Evolutionary conservation across 345 rosid species (phyloP).

Genomic region (Hibiscus syriacus): DNA sequence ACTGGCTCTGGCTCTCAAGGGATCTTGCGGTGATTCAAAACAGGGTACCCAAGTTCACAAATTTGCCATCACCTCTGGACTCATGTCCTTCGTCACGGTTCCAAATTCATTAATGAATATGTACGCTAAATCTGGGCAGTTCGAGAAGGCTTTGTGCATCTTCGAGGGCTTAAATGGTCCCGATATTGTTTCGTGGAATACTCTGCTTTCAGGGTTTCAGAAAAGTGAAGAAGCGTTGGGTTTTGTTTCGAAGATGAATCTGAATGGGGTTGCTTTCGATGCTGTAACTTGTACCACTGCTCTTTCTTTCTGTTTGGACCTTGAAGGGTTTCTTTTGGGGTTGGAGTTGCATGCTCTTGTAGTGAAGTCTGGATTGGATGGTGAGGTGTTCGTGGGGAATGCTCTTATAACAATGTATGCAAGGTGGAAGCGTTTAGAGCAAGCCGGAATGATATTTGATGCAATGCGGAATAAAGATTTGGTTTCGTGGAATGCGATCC

Average conservation of each 20-base stretch:
- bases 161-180: slow-evolving; percentile 55
- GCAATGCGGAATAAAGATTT: no score
- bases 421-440: no score
- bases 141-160: slow-evolving; percentile 42
- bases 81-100: slow-evolving; percentile 41
- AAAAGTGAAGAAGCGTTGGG: slow-evolving; percentile 38
- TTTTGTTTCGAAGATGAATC: slow-evolving; percentile 32
- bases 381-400: neutral
- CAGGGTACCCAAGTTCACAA: slow-evolving; percentile 69
- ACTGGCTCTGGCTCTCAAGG: slow-evolving; percentile 61
- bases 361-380: neutral
- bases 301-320: slow-evolving; percentile 9
- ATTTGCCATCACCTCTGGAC: slow-evolving; percentile 54
- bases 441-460: no score
- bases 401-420: no score
- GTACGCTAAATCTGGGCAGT: slow-evolving; percentile 53
- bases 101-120: slow-evolving; percentile 65
- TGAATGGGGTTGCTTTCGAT: slow-evolving; percentile 1
- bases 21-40: slow-evolving; percentile 41
- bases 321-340: neutral
- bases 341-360: neutral
- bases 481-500: no score
- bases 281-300: neutral
- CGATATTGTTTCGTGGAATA: slow-evolving; percentile 86
- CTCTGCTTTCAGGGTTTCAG: slow-evolving; percentile 70